Evolutionary conservation across 306 rosid species (phyloP), one percentile per base, ranked within the genome.

Genomic region (Vicia sativa): DNA sequence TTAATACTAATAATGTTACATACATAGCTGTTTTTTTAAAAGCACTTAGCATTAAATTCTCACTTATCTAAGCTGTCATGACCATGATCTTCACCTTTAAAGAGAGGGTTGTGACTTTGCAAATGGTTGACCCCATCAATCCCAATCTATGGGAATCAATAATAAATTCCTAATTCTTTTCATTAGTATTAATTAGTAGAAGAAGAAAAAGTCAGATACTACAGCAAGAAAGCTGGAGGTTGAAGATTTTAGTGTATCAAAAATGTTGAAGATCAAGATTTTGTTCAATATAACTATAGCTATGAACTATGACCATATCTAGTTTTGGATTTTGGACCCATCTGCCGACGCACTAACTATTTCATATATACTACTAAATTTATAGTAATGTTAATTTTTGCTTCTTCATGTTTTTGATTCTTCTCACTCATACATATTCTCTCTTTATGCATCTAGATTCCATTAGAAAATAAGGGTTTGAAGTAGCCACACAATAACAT

Each of bases 51-150:
- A 13, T 55, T 55, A 26, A 55, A 26, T 61, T 52, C 59, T 15
- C 50, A 9, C 5, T 49, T 2, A 7, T 57, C 31, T 62, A 75
- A 62, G 85, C 79, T 81, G 88, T 62, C 77, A 66, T 11, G 82
- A 61, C 42, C 72, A 73, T 39, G 41, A 14, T 23, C 42, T 29
- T 64, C n/a, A 28, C 59, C 71, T 76, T 67, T 29, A 43, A 46
- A 29, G n/a, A 18, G 13, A 61, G 60, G 69, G 58, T 75, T n/a
- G n/a, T n/a, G n/a, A n/a, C n/a, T n/a, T n/a, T n/a, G n/a, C n/a
- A n/a, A n/a, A n/a, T n/a, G n/a, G n/a, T n/a, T 79, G 70, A 76
- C 67, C 65, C 55, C 29, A 79, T 59, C 16, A 68, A 44, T 76
- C 68, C 77, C 74, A 67, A 65, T 12, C 9, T 16, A 13, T 74